These are phyloP conservation scores for Theobroma grandiflorum DNA, from an alignment of 441 rosid species.

Conservation along the genomic window DNA sequence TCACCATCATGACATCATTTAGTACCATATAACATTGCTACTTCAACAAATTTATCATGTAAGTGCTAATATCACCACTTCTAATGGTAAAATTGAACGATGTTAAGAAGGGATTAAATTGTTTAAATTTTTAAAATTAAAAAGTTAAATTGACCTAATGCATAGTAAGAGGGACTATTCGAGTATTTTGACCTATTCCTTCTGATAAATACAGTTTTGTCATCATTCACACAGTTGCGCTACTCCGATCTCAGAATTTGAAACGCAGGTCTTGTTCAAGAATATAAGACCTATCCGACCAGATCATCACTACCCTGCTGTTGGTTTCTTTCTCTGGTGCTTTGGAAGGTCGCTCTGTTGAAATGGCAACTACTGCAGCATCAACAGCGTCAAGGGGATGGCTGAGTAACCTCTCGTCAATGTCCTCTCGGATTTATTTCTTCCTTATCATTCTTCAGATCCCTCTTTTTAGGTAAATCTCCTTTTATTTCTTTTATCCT, in stretches of 20 bases:
- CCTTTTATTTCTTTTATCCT: neutral
- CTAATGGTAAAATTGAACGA: too few species aligned
- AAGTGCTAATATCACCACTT: too few species aligned
- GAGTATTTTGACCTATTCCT: too few species aligned
- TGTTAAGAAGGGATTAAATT: too few species aligned
- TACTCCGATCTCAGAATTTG: neutral
- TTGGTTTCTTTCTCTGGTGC: neutral
- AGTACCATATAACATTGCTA: too few species aligned
- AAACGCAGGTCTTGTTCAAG: neutral
- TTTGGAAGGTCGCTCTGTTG: neutral
- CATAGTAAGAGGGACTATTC: too few species aligned
- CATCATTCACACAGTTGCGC: neutral
- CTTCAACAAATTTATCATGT: too few species aligned
- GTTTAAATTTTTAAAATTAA: too few species aligned
- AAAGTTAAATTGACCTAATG: too few species aligned
- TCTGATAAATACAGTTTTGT: too few species aligned
- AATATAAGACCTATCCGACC: neutral
- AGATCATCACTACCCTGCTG: neutral
- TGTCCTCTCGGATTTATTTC: slow-evolving; percentile 78
- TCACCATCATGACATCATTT: too few species aligned
- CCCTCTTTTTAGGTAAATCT: slow-evolving; percentile 87
- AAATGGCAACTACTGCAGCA: slow-evolving; percentile 50
- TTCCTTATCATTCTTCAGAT: slow-evolving; percentile 83
- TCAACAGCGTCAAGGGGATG: slow-evolving; percentile 55
- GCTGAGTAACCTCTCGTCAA: slow-evolving; percentile 56